Conservation (phyloP, 75 land plant species). For the Isoetes taiwanensis region DNA sequence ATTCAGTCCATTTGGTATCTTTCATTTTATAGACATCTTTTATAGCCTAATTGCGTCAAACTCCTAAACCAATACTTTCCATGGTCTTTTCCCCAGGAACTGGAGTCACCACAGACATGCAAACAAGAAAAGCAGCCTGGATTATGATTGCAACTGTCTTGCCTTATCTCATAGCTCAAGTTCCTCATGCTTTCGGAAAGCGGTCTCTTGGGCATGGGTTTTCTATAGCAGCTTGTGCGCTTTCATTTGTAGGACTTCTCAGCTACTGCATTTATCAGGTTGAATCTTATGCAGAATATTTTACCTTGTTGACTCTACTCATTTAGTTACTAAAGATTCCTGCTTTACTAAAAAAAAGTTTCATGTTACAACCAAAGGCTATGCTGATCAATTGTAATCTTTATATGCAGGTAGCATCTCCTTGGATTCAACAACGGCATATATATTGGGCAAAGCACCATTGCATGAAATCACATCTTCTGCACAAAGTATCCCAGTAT, state of each 20-base stretch:
- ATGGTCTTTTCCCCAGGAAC: too few relatives aligned
- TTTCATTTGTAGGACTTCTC: slow-evolving; percentile 16
- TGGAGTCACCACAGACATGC: slow-evolving; percentile 27
- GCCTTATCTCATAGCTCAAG: slow-evolving; percentile 18
- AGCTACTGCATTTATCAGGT: slow-evolving; percentile 23
- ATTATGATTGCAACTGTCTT: slow-evolving; percentile 21
- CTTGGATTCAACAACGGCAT: slow-evolving; percentile 21
- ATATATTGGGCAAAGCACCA: slow-evolving; percentile 25
- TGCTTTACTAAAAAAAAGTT: not conserved
- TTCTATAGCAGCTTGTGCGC: slow-evolving; percentile 14
- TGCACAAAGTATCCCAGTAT: not conserved
- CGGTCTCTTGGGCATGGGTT: slow-evolving; percentile 16
- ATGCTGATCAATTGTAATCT: not conserved
- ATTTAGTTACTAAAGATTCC: too few relatives aligned
- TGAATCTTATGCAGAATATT: not conserved
- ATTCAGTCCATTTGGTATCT: slow-evolving; percentile 7
- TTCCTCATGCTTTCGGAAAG: slow-evolving; percentile 17
- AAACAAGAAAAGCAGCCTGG: slow-evolving; percentile 28
- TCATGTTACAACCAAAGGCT: too few relatives aligned
- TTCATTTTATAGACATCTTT: too few relatives aligned
- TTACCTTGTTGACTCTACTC: not conserved
- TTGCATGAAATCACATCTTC: slow-evolving; percentile 7
- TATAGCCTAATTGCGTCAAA: too few relatives aligned
- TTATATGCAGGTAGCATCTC: slow-evolving; percentile 18
- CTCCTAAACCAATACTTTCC: too few relatives aligned